Evolutionary conservation across 306 rosid species (phyloP), one percentile per base, ranked within the genome.

Genomic region (Lotus japonicus): DNA sequence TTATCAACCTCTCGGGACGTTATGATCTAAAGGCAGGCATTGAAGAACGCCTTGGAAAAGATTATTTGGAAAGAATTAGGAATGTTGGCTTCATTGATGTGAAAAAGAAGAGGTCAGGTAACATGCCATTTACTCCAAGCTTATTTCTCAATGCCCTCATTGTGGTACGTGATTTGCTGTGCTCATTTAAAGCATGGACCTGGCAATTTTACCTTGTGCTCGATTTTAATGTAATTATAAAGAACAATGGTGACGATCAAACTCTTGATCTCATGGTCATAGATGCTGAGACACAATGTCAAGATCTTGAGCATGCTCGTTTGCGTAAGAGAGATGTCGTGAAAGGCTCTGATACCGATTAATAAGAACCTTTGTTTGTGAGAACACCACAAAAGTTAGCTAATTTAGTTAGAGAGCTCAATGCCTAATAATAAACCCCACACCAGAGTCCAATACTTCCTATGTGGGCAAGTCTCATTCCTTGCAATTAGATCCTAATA

Each of bases 1-100:
- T 87, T 74, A 77, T 87, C 83, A 91, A 88, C 80, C 35, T 82
- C 77, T 91, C 91, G 13, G 91, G 96, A 44, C 90, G 90, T 38
- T 88, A 88, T 77, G 89, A 88, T 77, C 75, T 87, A 71, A 84
- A 81, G 73, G 61, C 43, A 15, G 95, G 91, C 62, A 76, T 87
- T 15, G 77, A 59, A 58, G 84, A 85, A 60, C 87, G 85, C 66
- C 73, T 87, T 48, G 96, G 91, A 38, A 80, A 83, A 48, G 81
- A 84, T 44, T 85, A 59, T 60, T 28, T 87, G 81, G 74, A 87
- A 68, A 75, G 70, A 79, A 81, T 88, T 58, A 76, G 66, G 68
- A 77, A 87, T 70, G 81, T 82, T 0, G 85, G 96, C 15, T 89
- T 74, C 77, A 50, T 87, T 68, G 88, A 89, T 21, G 78, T 85